Conservation (phyloP, 2,329 filamentous ascomycete genomes). For the Tolypocladium cylindrosporum region DNA sequence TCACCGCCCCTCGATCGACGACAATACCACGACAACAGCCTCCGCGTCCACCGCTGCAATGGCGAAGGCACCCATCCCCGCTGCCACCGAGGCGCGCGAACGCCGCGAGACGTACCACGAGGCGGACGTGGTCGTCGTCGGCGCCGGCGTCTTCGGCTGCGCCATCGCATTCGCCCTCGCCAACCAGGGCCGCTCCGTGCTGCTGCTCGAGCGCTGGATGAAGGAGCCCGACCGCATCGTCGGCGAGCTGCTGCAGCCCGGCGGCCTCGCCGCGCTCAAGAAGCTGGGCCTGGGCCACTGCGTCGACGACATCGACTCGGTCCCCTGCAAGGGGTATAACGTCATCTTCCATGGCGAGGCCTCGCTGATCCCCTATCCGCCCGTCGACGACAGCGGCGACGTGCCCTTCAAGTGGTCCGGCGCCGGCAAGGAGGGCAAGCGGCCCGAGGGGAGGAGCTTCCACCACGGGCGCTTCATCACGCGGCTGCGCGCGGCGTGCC, state of each 20-base stretch:
- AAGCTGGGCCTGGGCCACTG: slow-evolving; percentile 74
- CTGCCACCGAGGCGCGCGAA: slow-evolving; percentile 28
- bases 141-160: slow-evolving; percentile 83
- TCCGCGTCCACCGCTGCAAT: background rate
- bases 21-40: background rate
- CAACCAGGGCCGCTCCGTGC: slow-evolving; percentile 80
- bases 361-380: slow-evolving; percentile 72
- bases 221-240: slow-evolving; percentile 94
- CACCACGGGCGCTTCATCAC: slow-evolving; percentile 92
- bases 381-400: slow-evolving; percentile 37
- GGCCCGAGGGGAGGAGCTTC: slow-evolving; percentile 65
- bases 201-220: slow-evolving; percentile 80
- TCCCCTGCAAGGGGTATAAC: slow-evolving; percentile 77
- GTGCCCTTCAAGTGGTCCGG: slow-evolving; percentile 26
- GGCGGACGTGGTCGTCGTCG: slow-evolving; percentile 82
- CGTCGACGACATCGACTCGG: slow-evolving; percentile 79
- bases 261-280: slow-evolving; percentile 71
- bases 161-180: slow-evolving; percentile 76
- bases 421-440: slow-evolving; percentile 24
- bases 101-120: slow-evolving; percentile 47
- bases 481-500: slow-evolving; percentile 66
- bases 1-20: background rate
- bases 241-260: slow-evolving; percentile 88
- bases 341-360: slow-evolving; percentile 70
- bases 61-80: slow-evolving; percentile 4